Evolutionary conservation across 1,284 basidiomycete genomes (phyloP).

Genomic region (Apiotrichum montevideense): DNA sequence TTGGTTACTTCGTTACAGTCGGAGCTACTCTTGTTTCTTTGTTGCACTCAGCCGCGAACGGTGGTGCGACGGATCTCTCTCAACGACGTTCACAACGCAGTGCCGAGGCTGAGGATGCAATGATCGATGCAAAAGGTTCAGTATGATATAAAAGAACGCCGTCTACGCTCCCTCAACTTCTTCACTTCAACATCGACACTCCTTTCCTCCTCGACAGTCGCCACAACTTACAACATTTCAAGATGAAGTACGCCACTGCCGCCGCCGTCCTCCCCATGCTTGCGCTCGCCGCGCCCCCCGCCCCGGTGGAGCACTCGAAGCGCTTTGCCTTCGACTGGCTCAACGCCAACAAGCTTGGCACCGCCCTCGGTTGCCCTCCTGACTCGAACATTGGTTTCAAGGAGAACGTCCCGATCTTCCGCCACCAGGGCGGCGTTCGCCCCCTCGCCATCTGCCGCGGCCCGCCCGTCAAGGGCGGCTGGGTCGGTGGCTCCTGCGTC

Average conservation of each 20-base stretch:
- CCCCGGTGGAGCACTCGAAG: not conserved
- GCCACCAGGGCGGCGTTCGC: too few relatives aligned
- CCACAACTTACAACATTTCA: not conserved
- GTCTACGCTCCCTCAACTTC: not conserved
- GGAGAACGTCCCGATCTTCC: not conserved
- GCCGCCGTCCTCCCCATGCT: not conserved
- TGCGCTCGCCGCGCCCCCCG: not conserved
- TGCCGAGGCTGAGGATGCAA: too few relatives aligned
- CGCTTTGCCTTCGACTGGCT: not conserved
- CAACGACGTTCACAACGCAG: too few relatives aligned
- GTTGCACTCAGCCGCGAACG: too few relatives aligned
- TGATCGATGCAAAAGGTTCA: too few relatives aligned
- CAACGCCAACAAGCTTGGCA: not conserved
- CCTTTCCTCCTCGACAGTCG: too few relatives aligned
- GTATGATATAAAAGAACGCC: too few relatives aligned
- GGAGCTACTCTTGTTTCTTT: too few relatives aligned
- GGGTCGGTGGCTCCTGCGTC: not conserved
- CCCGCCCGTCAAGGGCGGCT: not conserved
- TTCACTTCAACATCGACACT: not conserved
- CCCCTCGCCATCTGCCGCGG: too few relatives aligned
- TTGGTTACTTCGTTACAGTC: too few relatives aligned
- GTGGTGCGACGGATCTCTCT: too few relatives aligned
- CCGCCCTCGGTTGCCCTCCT: not conserved
- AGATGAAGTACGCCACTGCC: conserved; percentile 1
- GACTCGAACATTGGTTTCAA: not conserved